Conservation (phyloP, 2,329 filamentous ascomycete genomes). For the Tolypocladium cylindrosporum region DNA sequence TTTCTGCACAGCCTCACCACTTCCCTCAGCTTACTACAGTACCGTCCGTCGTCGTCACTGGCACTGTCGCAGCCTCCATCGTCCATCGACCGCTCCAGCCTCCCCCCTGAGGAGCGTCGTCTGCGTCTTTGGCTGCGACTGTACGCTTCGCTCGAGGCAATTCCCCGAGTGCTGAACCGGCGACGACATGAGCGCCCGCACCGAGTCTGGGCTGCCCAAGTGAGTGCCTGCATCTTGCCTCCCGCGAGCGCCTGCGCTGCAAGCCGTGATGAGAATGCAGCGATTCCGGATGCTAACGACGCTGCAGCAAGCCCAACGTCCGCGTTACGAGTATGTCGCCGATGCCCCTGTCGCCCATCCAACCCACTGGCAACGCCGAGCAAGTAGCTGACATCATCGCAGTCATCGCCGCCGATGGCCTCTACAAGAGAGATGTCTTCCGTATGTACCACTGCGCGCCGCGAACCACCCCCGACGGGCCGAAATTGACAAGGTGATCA, state of each 20-base stretch:
- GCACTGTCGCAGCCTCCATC: neutral
- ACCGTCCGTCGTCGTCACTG: neutral
- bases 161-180: conserved; percentile 1
- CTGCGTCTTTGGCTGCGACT: conserved; percentile 6
- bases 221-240: conserved; percentile 14
- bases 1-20: conserved; percentile 8
- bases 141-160: conserved; percentile 7
- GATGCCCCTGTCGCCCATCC: conserved; percentile 2
- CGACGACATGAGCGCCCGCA: conserved; percentile 18
- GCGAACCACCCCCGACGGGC: neutral
- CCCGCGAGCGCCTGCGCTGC: neutral
- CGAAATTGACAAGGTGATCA: conserved; percentile 29
- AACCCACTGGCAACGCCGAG: conserved; percentile 4
- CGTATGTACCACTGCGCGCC: conserved; percentile 49
- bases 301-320: conserved; percentile 67
- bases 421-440: conserved; percentile 99
- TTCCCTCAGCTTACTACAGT: neutral
- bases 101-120: conserved; percentile 1
- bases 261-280: neutral
- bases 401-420: conserved; percentile 97
- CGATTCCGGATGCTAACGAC: conserved; percentile 16
- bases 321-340: conserved; percentile 74
- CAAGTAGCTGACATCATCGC: conserved; percentile 24
- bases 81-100: neutral
- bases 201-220: conserved; percentile 25